phyloP scores from a whole-genome alignment of 1,284 basidiomycete species.

The Moesziomyces aphidis region DNA sequence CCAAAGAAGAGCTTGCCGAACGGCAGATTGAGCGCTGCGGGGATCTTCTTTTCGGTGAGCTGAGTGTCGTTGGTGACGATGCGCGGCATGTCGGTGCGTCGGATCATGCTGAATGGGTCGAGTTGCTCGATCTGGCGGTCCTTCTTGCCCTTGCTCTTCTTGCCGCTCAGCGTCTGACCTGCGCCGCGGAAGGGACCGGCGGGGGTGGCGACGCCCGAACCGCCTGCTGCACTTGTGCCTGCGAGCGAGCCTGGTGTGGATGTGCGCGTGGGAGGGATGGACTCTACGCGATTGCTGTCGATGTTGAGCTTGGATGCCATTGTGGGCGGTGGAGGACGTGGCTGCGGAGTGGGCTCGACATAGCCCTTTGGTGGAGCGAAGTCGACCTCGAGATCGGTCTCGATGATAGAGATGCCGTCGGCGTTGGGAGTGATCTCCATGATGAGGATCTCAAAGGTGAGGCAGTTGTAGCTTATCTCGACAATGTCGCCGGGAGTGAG shows the following conservation, averaged over 20 bases:
- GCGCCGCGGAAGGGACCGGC: constrained; percentile 58
- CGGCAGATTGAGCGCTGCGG: constrained; percentile 88
- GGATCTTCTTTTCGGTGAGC: constrained; percentile 81
- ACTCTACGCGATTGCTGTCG: constrained; percentile 71
- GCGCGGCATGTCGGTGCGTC: constrained; percentile 73
- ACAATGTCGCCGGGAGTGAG: constrained; percentile 70
- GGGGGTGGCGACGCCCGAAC: constrained; percentile 24
- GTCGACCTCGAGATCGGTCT: constrained; percentile 91
- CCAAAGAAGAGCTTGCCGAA: constrained; percentile 74
- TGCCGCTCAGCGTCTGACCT: constrained; percentile 65
- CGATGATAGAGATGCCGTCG: constrained; percentile 88
- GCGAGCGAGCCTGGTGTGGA: constrained; percentile 63
- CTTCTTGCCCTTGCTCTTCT: constrained; percentile 65
- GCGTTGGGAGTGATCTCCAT: constrained; percentile 86
- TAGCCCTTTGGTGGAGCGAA: constrained; percentile 75
- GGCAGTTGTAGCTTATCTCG: constrained; percentile 73
- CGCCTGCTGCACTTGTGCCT: constrained; percentile 33
- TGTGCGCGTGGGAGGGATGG: constrained; percentile 65
- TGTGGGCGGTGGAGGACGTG: constrained; percentile 81
- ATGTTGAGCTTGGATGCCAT: constrained; percentile 99
- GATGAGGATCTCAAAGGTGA: constrained; percentile 92
- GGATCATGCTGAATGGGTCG: constrained; percentile 61
- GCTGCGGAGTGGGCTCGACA: constrained; percentile 87
- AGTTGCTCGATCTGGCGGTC: constrained; percentile 63
- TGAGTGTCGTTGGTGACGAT: constrained; percentile 84